Percentiles rank a stretch among this genome's conserved stretches.
Evolutionary conservation across 2,329 filamentous ascomycete species (phyloP).

Genomic region (Aspergillus quadricinctus): DNA sequence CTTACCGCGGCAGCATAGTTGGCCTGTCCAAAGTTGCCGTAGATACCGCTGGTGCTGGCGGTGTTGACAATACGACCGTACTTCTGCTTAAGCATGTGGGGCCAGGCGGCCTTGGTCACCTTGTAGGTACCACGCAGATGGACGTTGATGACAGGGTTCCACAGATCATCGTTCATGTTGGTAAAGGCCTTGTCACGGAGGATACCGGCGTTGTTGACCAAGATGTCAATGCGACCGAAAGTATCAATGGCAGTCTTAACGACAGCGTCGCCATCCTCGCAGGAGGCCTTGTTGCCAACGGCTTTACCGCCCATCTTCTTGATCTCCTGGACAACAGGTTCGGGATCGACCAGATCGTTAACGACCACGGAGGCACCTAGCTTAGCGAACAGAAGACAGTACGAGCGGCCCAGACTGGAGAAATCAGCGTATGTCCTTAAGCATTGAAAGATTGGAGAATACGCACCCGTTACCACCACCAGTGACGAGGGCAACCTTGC

Average conservation of each 20-base stretch:
- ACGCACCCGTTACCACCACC: constrained; percentile 74
- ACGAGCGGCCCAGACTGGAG: constrained; percentile 76
- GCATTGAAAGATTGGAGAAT: background rate
- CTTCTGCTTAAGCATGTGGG: constrained; percentile 96
- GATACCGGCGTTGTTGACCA: constrained; percentile 98
- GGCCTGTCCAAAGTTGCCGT: constrained; percentile 97
- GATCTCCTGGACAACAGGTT: constrained; percentile 87
- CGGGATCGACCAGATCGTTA: constrained; percentile 92
- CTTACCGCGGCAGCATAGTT: constrained; percentile 89
- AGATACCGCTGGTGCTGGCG: constrained; percentile 93
- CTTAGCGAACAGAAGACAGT: constrained; percentile 82
- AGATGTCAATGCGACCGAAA: constrained; percentile 87
- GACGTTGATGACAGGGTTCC: constrained; percentile 88
- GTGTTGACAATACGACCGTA: constrained; percentile 97
- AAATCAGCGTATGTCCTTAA: constrained; percentile 16
- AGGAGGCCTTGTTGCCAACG: constrained; percentile 86
- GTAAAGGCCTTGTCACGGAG: constrained; percentile 95
- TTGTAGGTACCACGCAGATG: constrained; percentile 95
- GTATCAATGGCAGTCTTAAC: constrained; percentile 91
- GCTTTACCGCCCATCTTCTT: constrained; percentile 84
- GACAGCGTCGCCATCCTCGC: constrained; percentile 85
- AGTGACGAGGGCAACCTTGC: constrained; percentile 80
- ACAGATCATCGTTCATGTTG: constrained; percentile 94
- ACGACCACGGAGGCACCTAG: constrained; percentile 82
- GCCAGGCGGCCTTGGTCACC: constrained; percentile 95